Conservation (phyloP, 2,329 filamentous ascomycete genomes). For the Fusarium denticulatum region DNA sequence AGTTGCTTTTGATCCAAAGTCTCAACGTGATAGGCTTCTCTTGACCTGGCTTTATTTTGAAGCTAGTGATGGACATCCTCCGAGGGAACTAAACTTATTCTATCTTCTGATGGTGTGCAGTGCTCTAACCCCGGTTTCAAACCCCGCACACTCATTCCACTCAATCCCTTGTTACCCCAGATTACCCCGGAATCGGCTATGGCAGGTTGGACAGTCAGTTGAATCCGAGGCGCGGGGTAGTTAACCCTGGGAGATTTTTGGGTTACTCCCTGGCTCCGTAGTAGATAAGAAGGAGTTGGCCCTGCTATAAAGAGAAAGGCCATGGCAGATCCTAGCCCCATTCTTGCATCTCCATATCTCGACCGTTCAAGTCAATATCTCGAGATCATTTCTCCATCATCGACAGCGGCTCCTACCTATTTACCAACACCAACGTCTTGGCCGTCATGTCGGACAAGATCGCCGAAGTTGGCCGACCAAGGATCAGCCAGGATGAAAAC, state of each 20-base stretch:
- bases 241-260: background rate
- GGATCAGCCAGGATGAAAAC: background rate
- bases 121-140: background rate
- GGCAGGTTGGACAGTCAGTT: background rate
- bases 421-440: background rate
- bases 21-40: background rate
- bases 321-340: background rate
- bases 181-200: background rate
- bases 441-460: background rate
- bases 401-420: fast-evolving
- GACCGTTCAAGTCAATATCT: background rate
- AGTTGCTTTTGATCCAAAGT: background rate
- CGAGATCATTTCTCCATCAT: background rate
- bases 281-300: background rate
- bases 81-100: background rate
- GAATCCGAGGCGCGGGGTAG: background rate
- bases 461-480: fast-evolving
- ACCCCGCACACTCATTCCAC: background rate
- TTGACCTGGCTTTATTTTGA: fast-evolving
- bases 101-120: background rate
- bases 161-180: background rate
- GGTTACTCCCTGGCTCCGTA: background rate
- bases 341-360: background rate
- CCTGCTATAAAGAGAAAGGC: background rate
- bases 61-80: background rate